Evolutionary conservation across 2,329 filamentous ascomycete genomes (phyloP), one percentile per base, ranked within the genome.

Genomic region (Ceratocystis destructans): DNA sequence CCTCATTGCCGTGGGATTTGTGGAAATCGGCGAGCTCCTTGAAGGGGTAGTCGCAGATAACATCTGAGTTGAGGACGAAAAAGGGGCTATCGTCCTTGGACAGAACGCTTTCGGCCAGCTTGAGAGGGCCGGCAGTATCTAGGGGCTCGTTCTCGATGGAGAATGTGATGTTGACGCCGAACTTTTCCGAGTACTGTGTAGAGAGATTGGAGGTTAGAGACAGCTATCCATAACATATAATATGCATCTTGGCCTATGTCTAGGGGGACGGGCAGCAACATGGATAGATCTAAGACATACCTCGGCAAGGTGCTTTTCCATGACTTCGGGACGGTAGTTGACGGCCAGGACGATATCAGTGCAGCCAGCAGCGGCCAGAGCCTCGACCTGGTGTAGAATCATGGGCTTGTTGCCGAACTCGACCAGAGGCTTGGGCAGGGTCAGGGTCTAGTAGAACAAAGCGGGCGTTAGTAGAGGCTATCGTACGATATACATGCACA

Each of bases 1-100:
- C 94, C 81, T 99, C 94, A 64, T 96, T 85, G 68, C 93, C 94
- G 77, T 99, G 94, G 67, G 80, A 79, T 78, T 89, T 93, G 84
- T 97, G 94, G 84, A 96, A 97, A 22, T 86, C 86, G 69, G 89
- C 89, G 64, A 97, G 85, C 72, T 96, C 83, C 76, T 89, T 81
- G 81, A 99, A 96, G 66, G 93, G 94, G 77, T 93, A 97, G 72
- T 97, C 92, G 84, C 93, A 99, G 76, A 96, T 97, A 74, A 99
- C 87, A 74, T 99, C 93, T 65, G 91, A 95, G 83, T 99, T 99
- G 72, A 99, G 87, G 65, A 99, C 94, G 77, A 99, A 97, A 82
- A 97, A 97, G 66, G 94, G 94, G 28, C 84, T 81, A 76, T 96
- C 89, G 75, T 96, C 92, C 80, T 97, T 97, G 75, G 84, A 88